Evolutionary conservation across 495 filamentous ascomycete species (phyloP), one percentile per base, ranked within the genome.

Genomic region (Neurospora sp.): DNA sequence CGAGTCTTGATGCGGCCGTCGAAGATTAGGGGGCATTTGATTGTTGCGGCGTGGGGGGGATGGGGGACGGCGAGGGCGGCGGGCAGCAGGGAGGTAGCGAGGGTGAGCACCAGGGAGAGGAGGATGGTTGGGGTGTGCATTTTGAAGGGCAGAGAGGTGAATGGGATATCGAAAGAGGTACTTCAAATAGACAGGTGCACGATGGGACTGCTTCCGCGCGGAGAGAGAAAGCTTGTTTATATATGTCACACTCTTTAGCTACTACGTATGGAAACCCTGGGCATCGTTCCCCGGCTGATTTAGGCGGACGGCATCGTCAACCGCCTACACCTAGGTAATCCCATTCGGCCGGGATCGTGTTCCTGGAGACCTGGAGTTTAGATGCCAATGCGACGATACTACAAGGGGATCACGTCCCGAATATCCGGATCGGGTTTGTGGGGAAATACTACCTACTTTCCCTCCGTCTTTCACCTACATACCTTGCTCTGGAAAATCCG

Each of bases 21-120:
- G 71, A 86, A 82, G 38, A 83, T 74, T 42, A 85, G 71, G 17
- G 83, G 83, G 72, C 85, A 86, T 68, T 83, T 82, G 72, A 83
- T 53, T 8, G 72, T 45, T 17, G 42, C 78, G 40, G 68, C 73
- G 74, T 73, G 73, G 44, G 65, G 40, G 14, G 31, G 41, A 41
- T 72, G 68, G 38, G 70, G 70, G 8, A 42, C 40, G 22, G 42
- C 69, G 38, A 48, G 69, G 40, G 38, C 40, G 38, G 71, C 40
- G 31, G 31, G 35, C 35, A 37, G 35, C 35, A 37, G 4, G 9
- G 73, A 39, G 20, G 69, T 27, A 17, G 72, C 53, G 10, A 73
- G 27, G 69, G 70, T 45, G 71, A 75, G 71, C 17, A 45, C 4
- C 2, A 72, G 27, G 35, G 70, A 8, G 53, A 61, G 10, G 53